These are phyloP conservation scores for Paracorniculantispora psalliotae DNA, from an alignment of 2,329 filamentous ascomycete species.

Conservation along the genomic window DNA sequence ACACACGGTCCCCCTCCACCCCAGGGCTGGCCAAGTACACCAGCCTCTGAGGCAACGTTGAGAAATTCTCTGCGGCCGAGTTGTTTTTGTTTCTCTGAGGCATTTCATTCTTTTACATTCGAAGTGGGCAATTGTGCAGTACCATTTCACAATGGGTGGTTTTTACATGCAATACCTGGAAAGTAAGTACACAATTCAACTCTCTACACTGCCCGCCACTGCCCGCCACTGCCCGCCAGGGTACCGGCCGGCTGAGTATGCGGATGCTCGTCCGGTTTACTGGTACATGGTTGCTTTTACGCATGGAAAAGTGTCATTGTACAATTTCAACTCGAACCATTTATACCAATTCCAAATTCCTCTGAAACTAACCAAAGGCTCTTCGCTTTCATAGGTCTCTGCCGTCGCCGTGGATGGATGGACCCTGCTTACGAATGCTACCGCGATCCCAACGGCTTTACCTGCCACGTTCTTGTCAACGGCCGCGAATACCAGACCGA, in stretches of 20 bases:
- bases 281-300: neutral
- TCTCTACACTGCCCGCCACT: conserved; percentile 38
- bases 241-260: neutral
- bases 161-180: conserved; percentile 71
- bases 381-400: conserved; percentile 63
- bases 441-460: conserved; percentile 68
- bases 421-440: conserved; percentile 86
- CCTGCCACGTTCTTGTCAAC: conserved; percentile 89
- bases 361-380: neutral
- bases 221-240: conserved; percentile 56
- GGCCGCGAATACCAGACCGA: conserved; percentile 95
- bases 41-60: conserved; percentile 5
- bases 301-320: neutral
- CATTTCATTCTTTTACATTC: conserved; percentile 3
- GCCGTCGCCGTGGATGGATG: conserved; percentile 88
- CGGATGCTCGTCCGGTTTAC: neutral
- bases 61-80: conserved; percentile 11
- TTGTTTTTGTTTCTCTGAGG: conserved; percentile 2
- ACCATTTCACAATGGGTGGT: conserved; percentile 47
- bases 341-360: neutral
- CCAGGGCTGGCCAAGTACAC: conserved; percentile 4
- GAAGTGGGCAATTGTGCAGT: neutral
- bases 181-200: conserved; percentile 53
- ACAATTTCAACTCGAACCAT: too few species aligned
- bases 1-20: neutral